These are phyloP conservation scores for Aspergillus costaricaensis DNA, from an alignment of 2,329 filamentous ascomycete genomes.

Conservation along the genomic window DNA sequence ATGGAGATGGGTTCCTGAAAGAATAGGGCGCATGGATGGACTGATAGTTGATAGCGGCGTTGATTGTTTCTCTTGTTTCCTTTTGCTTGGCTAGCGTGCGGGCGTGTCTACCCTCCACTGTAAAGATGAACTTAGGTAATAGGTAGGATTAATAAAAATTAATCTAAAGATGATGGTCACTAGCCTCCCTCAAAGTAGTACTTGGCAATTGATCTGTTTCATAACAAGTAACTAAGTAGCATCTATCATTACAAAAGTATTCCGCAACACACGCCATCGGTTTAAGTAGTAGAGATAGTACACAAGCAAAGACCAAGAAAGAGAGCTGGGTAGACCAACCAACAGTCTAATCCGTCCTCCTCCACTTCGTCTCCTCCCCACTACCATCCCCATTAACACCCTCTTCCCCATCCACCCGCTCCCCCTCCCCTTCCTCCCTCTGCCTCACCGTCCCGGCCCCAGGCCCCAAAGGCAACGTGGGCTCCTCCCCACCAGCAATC, in stretches of 20 bases:
- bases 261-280: neutral
- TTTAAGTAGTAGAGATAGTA: too few relatives aligned
- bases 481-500: conserved; percentile 56
- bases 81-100: conserved; percentile 9
- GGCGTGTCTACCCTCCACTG: conserved; percentile 10
- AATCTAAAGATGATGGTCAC: neutral
- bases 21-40: conserved; percentile 25
- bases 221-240: neutral
- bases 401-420: conserved; percentile 38
- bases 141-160: conserved; percentile 1
- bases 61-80: conserved; percentile 5
- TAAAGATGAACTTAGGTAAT: conserved; percentile 25
- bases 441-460: conserved; percentile 67
- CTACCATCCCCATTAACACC: conserved; percentile 37
- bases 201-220: neutral
- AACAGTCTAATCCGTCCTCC: conserved; percentile 47
- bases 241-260: conserved; percentile 4
- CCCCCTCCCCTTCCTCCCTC: conserved; percentile 58
- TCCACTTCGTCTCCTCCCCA: conserved; percentile 55
- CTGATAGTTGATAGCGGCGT: neutral
- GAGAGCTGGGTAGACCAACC: too few relatives aligned
- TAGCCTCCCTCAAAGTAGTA: neutral
- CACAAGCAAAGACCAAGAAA: too few relatives aligned
- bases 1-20: conserved; percentile 42
- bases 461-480: conserved; percentile 47